Evolutionary conservation across 192 early-diverging fungal genomes (phyloP), one percentile per base, ranked within the genome.

Genomic region (Coemansia umbellata): DNA sequence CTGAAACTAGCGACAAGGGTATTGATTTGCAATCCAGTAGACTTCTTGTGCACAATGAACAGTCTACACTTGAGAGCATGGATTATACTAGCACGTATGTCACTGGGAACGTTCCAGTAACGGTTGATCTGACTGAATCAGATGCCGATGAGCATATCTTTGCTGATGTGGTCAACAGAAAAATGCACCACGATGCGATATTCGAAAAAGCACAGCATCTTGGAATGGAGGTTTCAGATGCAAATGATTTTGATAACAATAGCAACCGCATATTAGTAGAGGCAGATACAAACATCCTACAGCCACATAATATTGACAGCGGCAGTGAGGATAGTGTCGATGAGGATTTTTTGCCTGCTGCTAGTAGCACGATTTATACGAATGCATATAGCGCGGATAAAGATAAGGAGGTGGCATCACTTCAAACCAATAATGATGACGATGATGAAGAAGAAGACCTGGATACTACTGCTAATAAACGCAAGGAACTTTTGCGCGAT

Each of bases 371-470:
- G 9, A 23, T 22, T 42, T 3, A 42, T 42, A 23, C 6, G 3
- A 8, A 8, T 5, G 4, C 41, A 42, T 18, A 11, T 11, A 21
- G 8, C 10, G 18, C 41, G 4, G 8, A 27, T n/a, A 26, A 13
- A 13, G 24, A 14, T 27, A 27, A 15, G 14, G 43, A 45, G 7
- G n/a, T n/a, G n/a, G n/a, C n/a, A n/a, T n/a, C n/a, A n/a, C n/a
- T n/a, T n/a, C n/a, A n/a, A n/a, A n/a, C 18, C 11, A 21, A 14
- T 1, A 65, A 50, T 4, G 53, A 61, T 9, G 44, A 51, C 15
- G 61, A 35, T 7, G 67, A 84, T n/a, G 74, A 79, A 27, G 74
- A 78, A 36, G 67, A 74, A 8, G 78, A 79, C 17, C 21, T 63
- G 27, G 65, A 67, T 31, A 48, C 35, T 1, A 22, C 50, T 14